These are phyloP conservation scores for Phytopythium oedochilum DNA, from an alignment of 352 stramenopile genomes.

Conservation along the genomic window DNA sequence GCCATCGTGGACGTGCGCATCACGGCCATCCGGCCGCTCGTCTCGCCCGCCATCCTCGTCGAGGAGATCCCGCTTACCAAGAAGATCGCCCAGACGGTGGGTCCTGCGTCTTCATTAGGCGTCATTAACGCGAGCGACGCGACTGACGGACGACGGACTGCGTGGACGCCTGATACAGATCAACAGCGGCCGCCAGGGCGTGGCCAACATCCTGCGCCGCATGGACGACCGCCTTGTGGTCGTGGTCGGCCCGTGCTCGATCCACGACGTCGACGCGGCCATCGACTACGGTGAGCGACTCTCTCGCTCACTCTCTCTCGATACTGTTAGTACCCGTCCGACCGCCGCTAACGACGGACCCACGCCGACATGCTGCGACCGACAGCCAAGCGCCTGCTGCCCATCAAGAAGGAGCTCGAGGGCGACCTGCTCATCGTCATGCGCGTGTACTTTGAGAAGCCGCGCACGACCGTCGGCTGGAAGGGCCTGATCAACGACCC, in stretches of 20 bases:
- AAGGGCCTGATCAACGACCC: constrained; percentile 91
- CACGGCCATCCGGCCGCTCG: constrained; percentile 76
- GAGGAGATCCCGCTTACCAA: constrained; percentile 80
- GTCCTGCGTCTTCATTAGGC: neutral
- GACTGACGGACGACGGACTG: neutral
- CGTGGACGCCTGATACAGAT: constrained; percentile 21
- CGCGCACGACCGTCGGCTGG: constrained; percentile 86
- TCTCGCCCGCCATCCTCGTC: constrained; percentile 78
- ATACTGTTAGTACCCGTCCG: neutral
- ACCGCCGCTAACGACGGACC: neutral
- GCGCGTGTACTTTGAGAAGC: constrained; percentile 91
- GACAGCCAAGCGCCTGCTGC: constrained; percentile 59
- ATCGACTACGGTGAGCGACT: constrained; percentile 69
- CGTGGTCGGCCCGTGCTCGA: constrained; percentile 86
- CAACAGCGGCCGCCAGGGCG: constrained; percentile 61
- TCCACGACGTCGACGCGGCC: constrained; percentile 83
- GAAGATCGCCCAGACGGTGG: constrained; percentile 74
- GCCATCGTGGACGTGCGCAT: constrained; percentile 87
- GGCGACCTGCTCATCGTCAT: constrained; percentile 88
- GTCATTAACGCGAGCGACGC: too few species aligned
- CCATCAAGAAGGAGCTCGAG: constrained; percentile 65
- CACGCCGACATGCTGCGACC: too few species aligned
- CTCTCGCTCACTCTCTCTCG: neutral
- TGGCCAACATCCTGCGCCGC: constrained; percentile 72
- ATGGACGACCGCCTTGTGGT: constrained; percentile 84